Base-by-base conservation (phyloP, 2,329 filamentous ascomycete genomes). In the Tolypocladium amazonense region DNA sequence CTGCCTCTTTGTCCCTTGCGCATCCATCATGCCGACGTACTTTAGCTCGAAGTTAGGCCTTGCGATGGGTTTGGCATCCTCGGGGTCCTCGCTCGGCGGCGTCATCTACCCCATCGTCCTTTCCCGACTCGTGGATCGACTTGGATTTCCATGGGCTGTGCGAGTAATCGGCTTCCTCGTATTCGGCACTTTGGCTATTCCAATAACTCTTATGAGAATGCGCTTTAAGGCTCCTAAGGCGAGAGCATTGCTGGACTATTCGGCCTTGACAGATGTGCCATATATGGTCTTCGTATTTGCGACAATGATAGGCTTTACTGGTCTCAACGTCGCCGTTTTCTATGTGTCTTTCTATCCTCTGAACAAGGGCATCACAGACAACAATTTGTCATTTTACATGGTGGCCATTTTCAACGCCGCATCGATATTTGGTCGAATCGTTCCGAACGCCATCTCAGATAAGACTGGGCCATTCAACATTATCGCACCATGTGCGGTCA, bases 391-490 rank as follows among this genome's bases (percentile, higher is more conserved):
- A 0, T 77, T 77, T 63, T 77, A 79, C 63, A 65, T 78, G 6
- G 70, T 75, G 0, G 69, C 79, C 5, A 75, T 81, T 57, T 71
- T 80, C 56, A 81, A 80, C 64, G 78, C 74, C 3, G 73, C 76
- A 0, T 78, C 76, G 0, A 69, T 79, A 3, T 70, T 79, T 20
- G 79, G 79, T 0, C 75, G 79, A 11, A 67, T 80, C 1, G 63
- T 77, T 1, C 79, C 77, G 3, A 75, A 73, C 58, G 65, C 65
- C 8, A 52, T 75, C 0, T 68, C 71, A 1, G 75, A 76, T 61
- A 23, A 62, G 1, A 66, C 70, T 20, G 75, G 75, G 3, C 66
- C 69, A 3, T 62, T 75, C 41, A 76, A 76, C 58, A 70, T 73
- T 41, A 70, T 72, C 23, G 59, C 66, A 12, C 64, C 66, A 47